Evolutionary conservation across 257 asterid genomes (phyloP), one percentile per base, ranked within the genome.

Genomic region (Fraxinus anomala): DNA sequence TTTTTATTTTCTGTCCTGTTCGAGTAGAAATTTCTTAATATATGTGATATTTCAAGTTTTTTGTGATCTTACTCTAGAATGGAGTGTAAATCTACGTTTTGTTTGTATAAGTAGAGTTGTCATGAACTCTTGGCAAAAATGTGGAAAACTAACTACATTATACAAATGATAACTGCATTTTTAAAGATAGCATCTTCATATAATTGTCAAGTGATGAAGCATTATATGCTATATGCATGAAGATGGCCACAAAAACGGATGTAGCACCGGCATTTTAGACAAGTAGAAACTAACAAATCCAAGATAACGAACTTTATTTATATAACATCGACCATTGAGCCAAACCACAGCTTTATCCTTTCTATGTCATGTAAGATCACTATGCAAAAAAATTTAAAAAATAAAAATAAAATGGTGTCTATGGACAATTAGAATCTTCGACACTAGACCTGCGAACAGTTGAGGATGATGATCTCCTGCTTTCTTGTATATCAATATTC

Each of bases 361-460:
- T 84, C 73, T 85, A 79, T 86, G 30, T 78, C 72, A 81, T 82
- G 85, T 78, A 85, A 79, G 71, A 76, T 74, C 88, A 78, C 86
- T 47, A 79, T 80, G 72, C 47, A 56, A 49, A 70, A 39, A 34
- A 24, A 44, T 75, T 3, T 8, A 42, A 2, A 61, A 66, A 61
- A 65, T 74, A 74, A 44, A 12, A 65, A 78, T 82, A 70, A 83
- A 83, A 77, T 59, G 85, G 85, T 80, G 80, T 67, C 89, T 87
- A 89, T 82, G 79, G 72, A 88, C 87, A 83, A 80, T 88, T 90
- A 87, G 82, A 90, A 88, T 71, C 95, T 85, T 90, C 91, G 4
- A 87, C 92, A 73, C 92, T 87, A 81, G 92, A 84, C 76, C 97
- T 81, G 42, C 87, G 87, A 78, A 89, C 79, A 23, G 87, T 70